Evolutionary conservation across 345 rosid genomes (phyloP).

Genomic region (Salix brachista): DNA sequence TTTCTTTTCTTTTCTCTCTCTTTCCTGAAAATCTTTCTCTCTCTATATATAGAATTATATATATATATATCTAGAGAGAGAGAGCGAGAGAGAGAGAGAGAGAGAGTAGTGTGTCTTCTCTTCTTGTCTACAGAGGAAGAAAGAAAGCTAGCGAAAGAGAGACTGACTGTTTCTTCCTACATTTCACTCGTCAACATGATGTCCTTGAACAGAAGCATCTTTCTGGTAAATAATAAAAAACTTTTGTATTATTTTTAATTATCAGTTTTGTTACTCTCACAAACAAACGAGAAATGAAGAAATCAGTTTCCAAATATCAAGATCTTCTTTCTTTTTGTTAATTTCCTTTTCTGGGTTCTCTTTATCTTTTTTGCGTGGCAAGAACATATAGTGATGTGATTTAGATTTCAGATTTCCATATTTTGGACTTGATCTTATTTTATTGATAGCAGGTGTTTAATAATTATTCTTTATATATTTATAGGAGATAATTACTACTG

Average conservation of each 20-base stretch:
- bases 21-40: neutral
- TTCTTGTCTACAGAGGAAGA: neutral
- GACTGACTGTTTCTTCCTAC: slow-evolving; percentile 2
- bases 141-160: neutral
- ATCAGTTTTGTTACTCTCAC: too few relatives aligned
- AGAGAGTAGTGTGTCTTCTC: neutral
- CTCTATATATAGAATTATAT: too few relatives aligned
- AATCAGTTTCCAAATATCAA: neutral
- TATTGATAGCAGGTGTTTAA: neutral
- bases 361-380: neutral
- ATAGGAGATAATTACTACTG: neutral
- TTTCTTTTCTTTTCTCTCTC: neutral
- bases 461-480: neutral
- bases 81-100: neutral
- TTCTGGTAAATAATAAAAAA: slow-evolving; percentile 15
- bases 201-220: slow-evolving; percentile 17
- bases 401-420: neutral
- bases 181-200: slow-evolving; percentile 24
- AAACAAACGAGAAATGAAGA: neutral
- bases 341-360: neutral
- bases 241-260: neutral
- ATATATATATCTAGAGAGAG: neutral
- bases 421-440: neutral
- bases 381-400: neutral
- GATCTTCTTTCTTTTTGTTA: neutral